phyloP scores from a whole-genome alignment of 2,329 filamentous ascomycete genomes.

The Monosporascus sp. region DNA sequence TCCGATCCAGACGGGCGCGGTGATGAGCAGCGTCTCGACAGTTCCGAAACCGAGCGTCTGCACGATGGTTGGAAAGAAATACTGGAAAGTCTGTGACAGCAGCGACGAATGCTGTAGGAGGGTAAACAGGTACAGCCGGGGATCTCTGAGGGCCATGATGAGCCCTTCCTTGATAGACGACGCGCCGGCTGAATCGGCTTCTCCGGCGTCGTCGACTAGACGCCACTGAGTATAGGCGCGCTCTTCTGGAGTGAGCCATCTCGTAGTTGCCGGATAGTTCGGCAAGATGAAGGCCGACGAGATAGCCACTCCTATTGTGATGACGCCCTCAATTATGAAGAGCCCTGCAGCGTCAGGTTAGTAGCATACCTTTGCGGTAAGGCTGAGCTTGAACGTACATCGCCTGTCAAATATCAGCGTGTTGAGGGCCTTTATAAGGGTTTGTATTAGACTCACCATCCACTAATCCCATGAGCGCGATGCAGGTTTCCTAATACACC shows the following conservation, averaged over 20 bases:
- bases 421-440: neutral
- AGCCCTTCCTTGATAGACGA: slow-evolving; percentile 39
- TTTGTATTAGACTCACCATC: slow-evolving; percentile 23
- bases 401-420: slow-evolving; percentile 17
- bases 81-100: slow-evolving; percentile 53
- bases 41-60: slow-evolving; percentile 53
- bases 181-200: slow-evolving; percentile 35
- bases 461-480: slow-evolving; percentile 31
- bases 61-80: slow-evolving; percentile 62
- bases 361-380: too few relatives aligned
- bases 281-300: slow-evolving; percentile 36
- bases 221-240: slow-evolving; percentile 49
- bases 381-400: slow-evolving; percentile 3
- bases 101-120: slow-evolving; percentile 49
- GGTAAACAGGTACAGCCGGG: slow-evolving; percentile 47
- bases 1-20: slow-evolving; percentile 49
- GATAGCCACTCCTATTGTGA: slow-evolving; percentile 33
- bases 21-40: slow-evolving; percentile 51
- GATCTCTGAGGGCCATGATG: slow-evolving; percentile 42
- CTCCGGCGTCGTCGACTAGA: slow-evolving; percentile 42
- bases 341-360: slow-evolving; percentile 14
- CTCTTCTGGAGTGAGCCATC: slow-evolving; percentile 46
- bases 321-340: slow-evolving; percentile 36
- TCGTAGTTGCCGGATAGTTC: slow-evolving; percentile 48
- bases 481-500: slow-evolving; percentile 40